Percentiles rank a stretch among this genome's conserved stretches.
Evolutionary conservation across 768 basidiomycete genomes (phyloP).

Genomic region (Agrocybe chaxingu): DNA sequence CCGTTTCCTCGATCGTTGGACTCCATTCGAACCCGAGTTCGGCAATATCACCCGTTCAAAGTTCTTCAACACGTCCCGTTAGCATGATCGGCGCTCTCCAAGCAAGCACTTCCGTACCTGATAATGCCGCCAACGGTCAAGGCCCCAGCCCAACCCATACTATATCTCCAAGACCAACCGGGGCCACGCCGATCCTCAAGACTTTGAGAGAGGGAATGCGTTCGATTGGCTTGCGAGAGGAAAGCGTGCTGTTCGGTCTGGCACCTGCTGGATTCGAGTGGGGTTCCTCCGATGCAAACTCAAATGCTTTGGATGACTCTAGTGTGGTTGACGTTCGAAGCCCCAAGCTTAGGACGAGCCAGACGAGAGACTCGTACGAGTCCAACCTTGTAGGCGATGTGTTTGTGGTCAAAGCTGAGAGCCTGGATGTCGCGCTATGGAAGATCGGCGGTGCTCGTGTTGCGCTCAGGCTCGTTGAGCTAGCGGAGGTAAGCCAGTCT

Average conservation of each 20-base stretch:
- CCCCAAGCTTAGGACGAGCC: too few relatives aligned
- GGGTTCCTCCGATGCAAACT: slow-evolving; percentile 9
- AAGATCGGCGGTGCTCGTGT: slow-evolving; percentile 81
- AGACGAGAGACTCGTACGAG: background rate
- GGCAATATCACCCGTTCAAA: too few relatives aligned
- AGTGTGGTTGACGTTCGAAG: too few relatives aligned
- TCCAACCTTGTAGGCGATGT: slow-evolving; percentile 45
- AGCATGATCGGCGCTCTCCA: background rate
- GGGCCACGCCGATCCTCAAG: slow-evolving; percentile 37
- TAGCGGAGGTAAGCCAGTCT: slow-evolving; percentile 55
- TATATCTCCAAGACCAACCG: slow-evolving; percentile 2
- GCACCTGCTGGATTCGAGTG: slow-evolving; percentile 19
- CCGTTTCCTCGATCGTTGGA: slow-evolving; percentile 29
- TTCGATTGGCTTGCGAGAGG: slow-evolving; percentile 25
- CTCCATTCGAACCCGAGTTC: background rate
- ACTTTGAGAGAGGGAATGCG: slow-evolving; percentile 45
- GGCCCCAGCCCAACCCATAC: background rate
- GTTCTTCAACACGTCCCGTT: too few relatives aligned
- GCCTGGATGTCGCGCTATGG: slow-evolving; percentile 76
- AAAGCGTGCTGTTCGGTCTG: slow-evolving; percentile 19
- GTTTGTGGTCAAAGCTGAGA: slow-evolving; percentile 53
- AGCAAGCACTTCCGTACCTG: background rate
- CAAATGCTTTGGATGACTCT: too few relatives aligned
- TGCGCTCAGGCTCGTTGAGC: slow-evolving; percentile 67
- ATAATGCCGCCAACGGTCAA: background rate